Percentiles rank a stretch among this genome's conserved stretches.
phyloP scores from a whole-genome alignment of 176 grass and related monocot species.

The Metroxylon sagu region DNA sequence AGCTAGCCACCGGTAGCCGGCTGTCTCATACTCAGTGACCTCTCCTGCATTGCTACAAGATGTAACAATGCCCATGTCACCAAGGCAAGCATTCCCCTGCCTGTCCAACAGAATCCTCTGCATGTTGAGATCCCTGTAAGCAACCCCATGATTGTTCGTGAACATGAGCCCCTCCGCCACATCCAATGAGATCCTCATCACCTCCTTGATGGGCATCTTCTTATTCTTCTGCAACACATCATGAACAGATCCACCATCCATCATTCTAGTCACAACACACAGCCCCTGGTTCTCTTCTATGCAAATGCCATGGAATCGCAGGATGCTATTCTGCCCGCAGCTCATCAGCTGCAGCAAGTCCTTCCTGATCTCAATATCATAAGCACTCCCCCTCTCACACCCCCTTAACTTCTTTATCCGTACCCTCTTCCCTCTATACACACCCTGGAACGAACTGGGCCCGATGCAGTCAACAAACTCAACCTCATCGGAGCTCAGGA shows the following conservation, averaged over 20 bases:
- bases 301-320: conserved; percentile 87
- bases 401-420: conserved; percentile 95
- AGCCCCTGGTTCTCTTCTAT: conserved; percentile 73
- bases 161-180: conserved; percentile 74
- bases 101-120: conserved; percentile 68
- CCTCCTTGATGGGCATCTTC: conserved; percentile 50
- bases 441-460: conserved; percentile 61
- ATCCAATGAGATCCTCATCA: conserved; percentile 59
- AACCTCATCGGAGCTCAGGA: conserved; percentile 73
- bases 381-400: conserved; percentile 79
- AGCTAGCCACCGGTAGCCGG: conserved; percentile 90
- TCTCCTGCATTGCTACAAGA: conserved; percentile 86
- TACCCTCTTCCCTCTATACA: conserved; percentile 62
- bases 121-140: conserved; percentile 78
- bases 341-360: conserved; percentile 96
- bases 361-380: conserved; percentile 79
- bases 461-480: conserved; percentile 75
- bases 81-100: conserved; percentile 81
- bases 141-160: conserved; percentile 80
- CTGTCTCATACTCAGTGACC: conserved; percentile 90
- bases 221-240: conserved; percentile 73
- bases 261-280: conserved; percentile 78
- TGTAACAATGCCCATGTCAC: conserved; percentile 88
- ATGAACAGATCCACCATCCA: conserved; percentile 84
- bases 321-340: conserved; percentile 85